These are phyloP conservation scores for Elsinoe perseae DNA, from an alignment of 2,329 filamentous ascomycete genomes.

Conservation along the genomic window DNA sequence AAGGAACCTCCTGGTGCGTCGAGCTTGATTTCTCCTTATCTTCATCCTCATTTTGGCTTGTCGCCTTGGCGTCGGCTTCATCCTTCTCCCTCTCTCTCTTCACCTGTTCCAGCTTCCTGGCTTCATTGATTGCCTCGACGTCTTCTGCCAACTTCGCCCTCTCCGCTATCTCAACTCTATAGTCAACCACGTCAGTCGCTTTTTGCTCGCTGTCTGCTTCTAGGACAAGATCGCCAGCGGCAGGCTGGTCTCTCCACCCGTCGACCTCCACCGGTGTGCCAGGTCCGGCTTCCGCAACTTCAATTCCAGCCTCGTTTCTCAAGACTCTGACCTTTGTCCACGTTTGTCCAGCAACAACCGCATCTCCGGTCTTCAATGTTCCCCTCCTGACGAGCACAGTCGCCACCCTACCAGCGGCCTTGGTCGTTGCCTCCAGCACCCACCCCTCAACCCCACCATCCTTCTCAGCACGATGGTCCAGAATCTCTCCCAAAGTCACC, in stretches of 20 bases:
- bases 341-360: slow-evolving; percentile 78
- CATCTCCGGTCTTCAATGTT: slow-evolving; percentile 70
- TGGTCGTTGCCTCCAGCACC: slow-evolving; percentile 86
- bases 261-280: slow-evolving; percentile 88
- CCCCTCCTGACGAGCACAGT: slow-evolving; percentile 84
- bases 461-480: slow-evolving; percentile 76
- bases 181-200: slow-evolving; percentile 69
- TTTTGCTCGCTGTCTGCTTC: slow-evolving; percentile 72
- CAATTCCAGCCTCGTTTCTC: slow-evolving; percentile 72
- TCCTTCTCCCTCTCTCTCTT: slow-evolving; percentile 53
- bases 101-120: slow-evolving; percentile 50
- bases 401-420: slow-evolving; percentile 73
- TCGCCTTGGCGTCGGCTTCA: slow-evolving; percentile 31
- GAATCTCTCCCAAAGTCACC: slow-evolving; percentile 74
- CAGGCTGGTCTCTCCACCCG: slow-evolving; percentile 85
- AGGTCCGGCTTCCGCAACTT: slow-evolving; percentile 66
- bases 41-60: slow-evolving; percentile 27
- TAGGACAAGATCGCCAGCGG: slow-evolving; percentile 78
- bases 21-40: slow-evolving; percentile 37
- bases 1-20: slow-evolving; percentile 55
- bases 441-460: slow-evolving; percentile 80
- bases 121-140: slow-evolving; percentile 69
- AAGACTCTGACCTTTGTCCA: slow-evolving; percentile 82
- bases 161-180: slow-evolving; percentile 64
- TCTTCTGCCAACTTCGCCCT: slow-evolving; percentile 57